These are phyloP conservation scores for Paracoccidioides lutzii DNA, from an alignment of 2,329 filamentous ascomycete genomes.

Conservation along the genomic window DNA sequence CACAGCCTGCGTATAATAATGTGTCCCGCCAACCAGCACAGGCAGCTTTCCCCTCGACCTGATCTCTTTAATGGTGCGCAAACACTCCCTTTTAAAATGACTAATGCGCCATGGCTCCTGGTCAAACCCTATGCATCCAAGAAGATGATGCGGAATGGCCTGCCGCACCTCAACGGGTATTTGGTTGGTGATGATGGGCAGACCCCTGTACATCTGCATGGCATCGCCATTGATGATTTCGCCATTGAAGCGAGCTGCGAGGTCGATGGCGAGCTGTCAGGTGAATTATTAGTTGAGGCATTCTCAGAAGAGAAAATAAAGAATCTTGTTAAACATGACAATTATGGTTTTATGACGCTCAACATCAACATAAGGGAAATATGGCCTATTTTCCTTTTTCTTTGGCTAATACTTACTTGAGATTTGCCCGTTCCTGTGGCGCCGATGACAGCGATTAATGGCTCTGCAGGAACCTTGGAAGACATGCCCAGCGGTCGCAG, in stretches of 20 bases:
- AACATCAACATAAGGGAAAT: not conserved
- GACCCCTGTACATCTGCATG: slow-evolving; percentile 88
- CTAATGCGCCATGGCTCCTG: slow-evolving; percentile 75
- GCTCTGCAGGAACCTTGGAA: slow-evolving; percentile 27
- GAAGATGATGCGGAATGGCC: slow-evolving; percentile 74
- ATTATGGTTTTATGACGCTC: too few relatives aligned
- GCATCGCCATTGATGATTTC: slow-evolving; percentile 96
- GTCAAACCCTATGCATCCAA: slow-evolving; percentile 63
- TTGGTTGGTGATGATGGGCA: slow-evolving; percentile 94
- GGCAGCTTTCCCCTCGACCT: slow-evolving; percentile 64
- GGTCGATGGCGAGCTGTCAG: slow-evolving; percentile 68
- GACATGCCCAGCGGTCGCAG: slow-evolving; percentile 6
- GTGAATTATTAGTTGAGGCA: not conserved
- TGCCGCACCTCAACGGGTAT: slow-evolving; percentile 61
- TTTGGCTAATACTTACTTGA: slow-evolving; percentile 45
- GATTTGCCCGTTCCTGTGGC: slow-evolving; percentile 92
- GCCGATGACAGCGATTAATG: slow-evolving; percentile 70
- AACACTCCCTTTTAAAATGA: slow-evolving; percentile 59
- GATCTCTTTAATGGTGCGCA: slow-evolving; percentile 62
- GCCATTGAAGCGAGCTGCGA: slow-evolving; percentile 71
- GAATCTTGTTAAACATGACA: not conserved
- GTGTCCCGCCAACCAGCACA: slow-evolving; percentile 84
- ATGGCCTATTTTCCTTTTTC: not conserved
- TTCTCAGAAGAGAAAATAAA: not conserved
- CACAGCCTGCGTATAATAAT: slow-evolving; percentile 86